These are phyloP conservation scores for Linum usitatissimum DNA, from an alignment of 345 rosid genomes.

Conservation along the genomic window DNA sequence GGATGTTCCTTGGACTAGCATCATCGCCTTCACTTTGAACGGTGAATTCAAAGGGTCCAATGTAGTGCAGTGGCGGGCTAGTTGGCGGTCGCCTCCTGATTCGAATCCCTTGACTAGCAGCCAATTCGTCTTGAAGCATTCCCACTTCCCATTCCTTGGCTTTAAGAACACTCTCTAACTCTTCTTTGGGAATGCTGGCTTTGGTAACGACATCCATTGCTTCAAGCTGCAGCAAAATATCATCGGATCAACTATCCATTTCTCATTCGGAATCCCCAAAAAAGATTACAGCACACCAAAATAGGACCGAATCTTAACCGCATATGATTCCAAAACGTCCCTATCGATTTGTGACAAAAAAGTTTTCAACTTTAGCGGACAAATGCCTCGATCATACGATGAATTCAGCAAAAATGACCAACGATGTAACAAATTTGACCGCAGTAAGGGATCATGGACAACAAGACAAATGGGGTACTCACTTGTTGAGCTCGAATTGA, in stretches of 20 bases:
- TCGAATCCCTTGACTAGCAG: slow-evolving; percentile 65
- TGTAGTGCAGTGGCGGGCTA: slow-evolving; percentile 78
- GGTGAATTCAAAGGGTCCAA: slow-evolving; percentile 82
- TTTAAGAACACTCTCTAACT: slow-evolving; percentile 35
- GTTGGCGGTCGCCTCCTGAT: slow-evolving; percentile 65
- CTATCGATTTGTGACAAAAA: no score
- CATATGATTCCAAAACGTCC: no score
- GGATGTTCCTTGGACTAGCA: slow-evolving; percentile 60
- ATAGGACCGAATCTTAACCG: no score
- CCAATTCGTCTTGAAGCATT: slow-evolving; percentile 63
- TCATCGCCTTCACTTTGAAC: slow-evolving; percentile 60
- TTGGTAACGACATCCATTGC: background rate
- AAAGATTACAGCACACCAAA: no score
- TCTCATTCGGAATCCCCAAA: no score
- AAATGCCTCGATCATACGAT: no score
- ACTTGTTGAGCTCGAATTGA: slow-evolving; percentile 21
- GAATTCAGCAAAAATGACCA: background rate
- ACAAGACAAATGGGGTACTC: no score
- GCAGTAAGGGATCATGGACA: no score
- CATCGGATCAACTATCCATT: no score
- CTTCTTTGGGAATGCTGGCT: slow-evolving; percentile 12
- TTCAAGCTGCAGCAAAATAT: slow-evolving; percentile 27
- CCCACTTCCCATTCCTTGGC: slow-evolving; percentile 64
- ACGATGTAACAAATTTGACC: background rate
- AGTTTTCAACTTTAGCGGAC: no score